Conservation (phyloP, 176 grass and related monocot genomes). For the Oropetium thomaeum region DNA sequence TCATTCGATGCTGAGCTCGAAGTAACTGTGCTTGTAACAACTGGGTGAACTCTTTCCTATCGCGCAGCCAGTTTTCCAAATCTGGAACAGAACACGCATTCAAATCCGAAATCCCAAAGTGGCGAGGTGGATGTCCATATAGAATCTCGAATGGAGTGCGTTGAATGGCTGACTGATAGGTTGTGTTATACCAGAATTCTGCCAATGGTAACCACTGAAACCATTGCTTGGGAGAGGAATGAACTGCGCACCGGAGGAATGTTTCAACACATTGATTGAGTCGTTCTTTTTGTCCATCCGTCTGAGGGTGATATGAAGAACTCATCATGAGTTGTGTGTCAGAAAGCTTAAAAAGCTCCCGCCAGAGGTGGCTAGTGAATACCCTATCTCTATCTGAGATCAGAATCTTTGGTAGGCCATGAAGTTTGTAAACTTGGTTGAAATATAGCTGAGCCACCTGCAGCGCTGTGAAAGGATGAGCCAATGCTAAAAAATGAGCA, state of each 20-base stretch:
- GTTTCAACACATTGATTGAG: background rate
- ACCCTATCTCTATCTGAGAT: background rate
- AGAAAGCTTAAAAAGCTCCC: background rate
- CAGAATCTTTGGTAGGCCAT: background rate
- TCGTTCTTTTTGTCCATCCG: background rate
- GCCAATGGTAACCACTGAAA: background rate
- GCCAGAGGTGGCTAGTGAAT: background rate
- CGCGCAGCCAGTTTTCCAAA: too few relatives aligned
- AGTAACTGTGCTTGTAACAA: too few relatives aligned
- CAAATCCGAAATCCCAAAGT: too few relatives aligned
- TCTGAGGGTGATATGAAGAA: background rate
- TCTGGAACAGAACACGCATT: too few relatives aligned
- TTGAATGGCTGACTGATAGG: background rate
- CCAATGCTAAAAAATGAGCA: background rate
- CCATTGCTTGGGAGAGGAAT: background rate
- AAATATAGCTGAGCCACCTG: background rate
- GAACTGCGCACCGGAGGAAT: background rate
- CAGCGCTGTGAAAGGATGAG: background rate
- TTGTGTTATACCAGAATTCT: background rate
- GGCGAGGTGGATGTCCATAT: too few relatives aligned
- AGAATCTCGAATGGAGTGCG: background rate
- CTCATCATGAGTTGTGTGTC: background rate
- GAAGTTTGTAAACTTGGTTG: background rate
- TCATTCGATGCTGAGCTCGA: too few relatives aligned
- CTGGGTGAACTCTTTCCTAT: too few relatives aligned